Base-by-base conservation (phyloP, 2,329 filamentous ascomycete species). In the Fusarium devonianum region DNA sequence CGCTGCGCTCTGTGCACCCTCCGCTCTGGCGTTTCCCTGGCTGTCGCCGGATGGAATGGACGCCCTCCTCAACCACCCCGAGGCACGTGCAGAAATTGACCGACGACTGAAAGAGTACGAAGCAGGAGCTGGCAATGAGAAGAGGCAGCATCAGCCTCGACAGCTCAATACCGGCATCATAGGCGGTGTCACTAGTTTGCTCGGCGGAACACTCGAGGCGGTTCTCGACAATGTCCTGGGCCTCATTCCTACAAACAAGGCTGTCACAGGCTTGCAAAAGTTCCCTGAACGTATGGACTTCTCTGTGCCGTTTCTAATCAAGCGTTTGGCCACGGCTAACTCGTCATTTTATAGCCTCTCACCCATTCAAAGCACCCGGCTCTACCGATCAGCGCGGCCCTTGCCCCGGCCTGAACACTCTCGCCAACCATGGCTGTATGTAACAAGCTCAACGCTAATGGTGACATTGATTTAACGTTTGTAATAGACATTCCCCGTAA, bases 341-440 rank as follows among this genome's bases (percentile, higher is more conserved):
- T 14, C 7, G 16, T 11, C 21, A n/a, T 11, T 17, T 4, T 14
- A 9, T 12, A 40, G 37, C 39, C 2, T 37, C 34, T 2, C 35
- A 56, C 6, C 53, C 53, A 0, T 56, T 56, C 40, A 42, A 36
- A 18, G 45, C 51, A 0, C 53, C 53, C 3, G 39, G 45, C 0
- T 30, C 35, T 8, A 56, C 51, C 10, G 53, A 56, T n/a, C 51
- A 56, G n/a, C 35, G 53, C 10, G 53, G 51, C 2, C 53, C 44
- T 10, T 55, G 52, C 12, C 52, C 52, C 5, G 43, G 52, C 3
- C 23, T 55, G 2, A 55, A 55, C 33, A 56, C 51, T 2, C 14
- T 56, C 7, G 53, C 50, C 8, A 56, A 54, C 17, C 50, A 56
- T 3, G 45, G 53, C 6, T 56, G 51, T 56, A 26, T 28, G 50